Evolutionary conservation across 331 rosid species (phyloP).

Genomic region (Malus hybrid): DNA sequence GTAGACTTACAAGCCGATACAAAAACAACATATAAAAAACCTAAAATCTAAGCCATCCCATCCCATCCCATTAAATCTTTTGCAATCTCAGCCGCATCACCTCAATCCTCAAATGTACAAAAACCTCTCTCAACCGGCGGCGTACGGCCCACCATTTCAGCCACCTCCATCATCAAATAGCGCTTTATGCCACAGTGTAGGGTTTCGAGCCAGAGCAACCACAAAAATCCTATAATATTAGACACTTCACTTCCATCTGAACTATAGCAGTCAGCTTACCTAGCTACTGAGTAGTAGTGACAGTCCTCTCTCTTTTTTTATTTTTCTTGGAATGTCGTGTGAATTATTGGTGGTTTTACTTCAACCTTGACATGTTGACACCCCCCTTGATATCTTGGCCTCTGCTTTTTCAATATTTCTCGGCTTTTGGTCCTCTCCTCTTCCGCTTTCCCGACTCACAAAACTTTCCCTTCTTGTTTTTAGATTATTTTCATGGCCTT

Average conservation of each 20-base stretch:
- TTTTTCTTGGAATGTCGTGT: conserved; percentile 5
- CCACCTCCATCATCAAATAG: background rate
- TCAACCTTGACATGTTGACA: background rate
- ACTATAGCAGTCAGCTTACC: background rate
- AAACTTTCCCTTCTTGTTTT: no score
- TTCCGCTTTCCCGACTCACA: no score
- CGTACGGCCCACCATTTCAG: background rate
- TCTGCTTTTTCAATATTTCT: no score
- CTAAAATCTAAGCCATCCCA: background rate
- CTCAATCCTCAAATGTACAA: background rate
- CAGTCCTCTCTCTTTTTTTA: background rate
- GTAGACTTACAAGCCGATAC: no score
- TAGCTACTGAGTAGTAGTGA: background rate
- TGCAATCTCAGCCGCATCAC: background rate
- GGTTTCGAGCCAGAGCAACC: background rate
- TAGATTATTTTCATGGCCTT: no score
- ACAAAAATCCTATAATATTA: no score
- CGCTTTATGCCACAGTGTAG: background rate
- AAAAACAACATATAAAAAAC: background rate
- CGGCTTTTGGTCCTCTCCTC: no score
- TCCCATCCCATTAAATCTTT: background rate
- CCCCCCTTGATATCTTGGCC: no score
- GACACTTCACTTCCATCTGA: background rate
- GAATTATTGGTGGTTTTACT: conserved; percentile 14
- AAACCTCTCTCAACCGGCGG: background rate